Percentiles rank a stretch among this genome's conserved stretches.
Evolutionary conservation across 768 basidiomycete genomes (phyloP).

Genomic region (Suillus bovinus): DNA sequence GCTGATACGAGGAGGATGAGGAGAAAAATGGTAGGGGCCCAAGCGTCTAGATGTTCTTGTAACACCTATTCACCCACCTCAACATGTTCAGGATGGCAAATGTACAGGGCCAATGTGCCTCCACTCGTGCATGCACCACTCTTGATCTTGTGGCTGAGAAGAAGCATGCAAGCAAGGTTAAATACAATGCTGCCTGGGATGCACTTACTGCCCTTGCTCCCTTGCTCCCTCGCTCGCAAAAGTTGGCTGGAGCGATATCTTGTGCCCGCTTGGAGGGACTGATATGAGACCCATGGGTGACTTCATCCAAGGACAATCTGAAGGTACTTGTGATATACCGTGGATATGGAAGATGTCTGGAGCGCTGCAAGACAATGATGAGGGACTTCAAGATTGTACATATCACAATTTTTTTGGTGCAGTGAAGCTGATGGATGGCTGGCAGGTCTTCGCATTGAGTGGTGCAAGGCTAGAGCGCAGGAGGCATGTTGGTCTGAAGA

Average conservation of each 20-base stretch:
- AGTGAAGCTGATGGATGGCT: neutral
- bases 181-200: slow-evolving; percentile 13
- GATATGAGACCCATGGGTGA: slow-evolving; percentile 6
- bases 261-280: neutral
- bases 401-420: neutral
- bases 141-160: neutral
- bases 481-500: too few species aligned
- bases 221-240: neutral
- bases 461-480: too few species aligned
- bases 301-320: neutral
- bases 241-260: neutral
- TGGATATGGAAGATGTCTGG: neutral
- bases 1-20: too few species aligned
- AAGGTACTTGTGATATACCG: slow-evolving; percentile 2
- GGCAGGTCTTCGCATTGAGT: too few species aligned
- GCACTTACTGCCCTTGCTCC: neutral
- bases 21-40: too few species aligned
- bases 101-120: neutral
- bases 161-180: slow-evolving; percentile 3
- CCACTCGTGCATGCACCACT: neutral
- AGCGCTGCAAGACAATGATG: neutral
- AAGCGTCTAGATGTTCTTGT: too few species aligned
- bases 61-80: neutral
- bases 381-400: neutral
- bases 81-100: neutral